Base-by-base conservation (phyloP, 805 yeast species). In the Yarrowia hollandica region DNA sequence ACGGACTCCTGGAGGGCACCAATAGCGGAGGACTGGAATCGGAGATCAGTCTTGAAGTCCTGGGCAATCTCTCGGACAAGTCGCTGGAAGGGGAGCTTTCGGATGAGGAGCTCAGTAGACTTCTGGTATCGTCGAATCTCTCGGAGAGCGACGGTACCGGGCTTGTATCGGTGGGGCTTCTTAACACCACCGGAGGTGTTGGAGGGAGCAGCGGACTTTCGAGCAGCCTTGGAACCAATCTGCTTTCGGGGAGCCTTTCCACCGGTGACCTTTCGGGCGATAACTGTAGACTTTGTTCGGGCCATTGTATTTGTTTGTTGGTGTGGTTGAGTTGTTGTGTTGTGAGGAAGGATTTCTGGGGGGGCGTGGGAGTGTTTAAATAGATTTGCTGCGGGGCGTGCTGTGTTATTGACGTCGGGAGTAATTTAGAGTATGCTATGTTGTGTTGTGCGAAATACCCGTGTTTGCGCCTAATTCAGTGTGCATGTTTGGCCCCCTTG, bases 211-310 rank as follows among this genome's bases (percentile, higher is more conserved):
- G 39, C 38, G 46, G 92, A 85, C 77, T 87, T 87, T 80, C 94
- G 83, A 68, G 95, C 94, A 66, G 91, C 92, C 82, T 87, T 87
- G 64, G 94, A 86, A 65, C 94, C 92, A 70, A 88, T 82, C 75
- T 86, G 91, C 80, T 87, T 87, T 82, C 95, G 85, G 80, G 95
- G 95, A 62, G 92, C 92, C 78, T 87, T 87, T 77, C 95, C 95
- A 79, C 92, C 90, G 67, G 94, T 86, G 67, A 92, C 86, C 78
- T 86, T 87, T 82, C 92, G 84, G 69, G 92, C 90, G 60, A 68
- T 64, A 59, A 68, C 61, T 63, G 90, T 85, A 79, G 87, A 90
- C 77, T 87, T 87, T 67, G 92, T 88, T 83, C 90, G 85, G 71
- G 91, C 91, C 91, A 86, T 86, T 72, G 62, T 72, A 28, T 11